Conservation (phyloP, 2,329 filamentous ascomycete species). For the Colletotrichum paranaense region DNA sequence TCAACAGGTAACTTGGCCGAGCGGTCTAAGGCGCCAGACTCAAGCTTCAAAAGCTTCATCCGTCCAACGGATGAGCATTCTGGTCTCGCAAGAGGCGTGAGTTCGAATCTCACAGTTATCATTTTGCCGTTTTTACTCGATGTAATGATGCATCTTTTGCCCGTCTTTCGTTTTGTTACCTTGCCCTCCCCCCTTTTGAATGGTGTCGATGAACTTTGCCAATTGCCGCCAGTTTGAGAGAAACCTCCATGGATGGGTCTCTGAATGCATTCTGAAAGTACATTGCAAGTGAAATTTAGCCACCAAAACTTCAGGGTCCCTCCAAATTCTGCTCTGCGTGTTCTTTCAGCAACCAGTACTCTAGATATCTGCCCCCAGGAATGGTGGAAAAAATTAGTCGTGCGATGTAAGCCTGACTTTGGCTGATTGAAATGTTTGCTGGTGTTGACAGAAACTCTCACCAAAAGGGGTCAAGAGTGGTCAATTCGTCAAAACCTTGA, state of each 20-base stretch:
- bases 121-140: neutral
- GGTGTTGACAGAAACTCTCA: neutral
- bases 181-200: neutral
- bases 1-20: slow-evolving; percentile 31
- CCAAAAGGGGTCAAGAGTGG: neutral
- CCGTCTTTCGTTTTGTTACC: neutral
- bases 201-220: no score
- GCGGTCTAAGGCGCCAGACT: slow-evolving; percentile 36
- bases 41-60: slow-evolving; percentile 20
- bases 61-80: slow-evolving; percentile 13
- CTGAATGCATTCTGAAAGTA: no score
- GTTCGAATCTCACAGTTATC: slow-evolving; percentile 37
- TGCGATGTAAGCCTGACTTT: neutral
- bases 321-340: no score
- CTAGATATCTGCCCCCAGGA: no score
- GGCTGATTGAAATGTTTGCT: neutral
- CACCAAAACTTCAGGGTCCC: no score
- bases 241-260: no score
- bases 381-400: neutral
- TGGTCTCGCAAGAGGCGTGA: slow-evolving; percentile 36
- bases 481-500: neutral
- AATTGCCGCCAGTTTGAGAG: no score
- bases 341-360: no score
- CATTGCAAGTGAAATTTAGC: no score
- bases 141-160: neutral